Percentiles rank a stretch among this genome's conserved stretches.
phyloP scores from a whole-genome alignment of 495 filamentous ascomycete species.

The Pseudomonodictys pantanalensis region DNA sequence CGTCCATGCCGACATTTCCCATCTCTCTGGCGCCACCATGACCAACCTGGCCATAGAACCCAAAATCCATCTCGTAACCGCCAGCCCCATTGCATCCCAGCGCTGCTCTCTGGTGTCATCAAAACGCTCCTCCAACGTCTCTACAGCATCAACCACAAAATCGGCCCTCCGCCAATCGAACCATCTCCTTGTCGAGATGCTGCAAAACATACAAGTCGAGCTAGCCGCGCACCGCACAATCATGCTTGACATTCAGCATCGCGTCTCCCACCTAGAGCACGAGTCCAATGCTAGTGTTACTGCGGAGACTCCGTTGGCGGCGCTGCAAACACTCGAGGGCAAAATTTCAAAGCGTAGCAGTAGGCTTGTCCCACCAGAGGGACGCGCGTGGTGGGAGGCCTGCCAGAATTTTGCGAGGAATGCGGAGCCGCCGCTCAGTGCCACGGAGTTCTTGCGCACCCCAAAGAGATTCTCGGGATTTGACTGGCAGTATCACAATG shows the following conservation, averaged over 20 bases:
- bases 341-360: slow-evolving; percentile 13
- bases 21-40: slow-evolving; percentile 25
- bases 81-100: background rate
- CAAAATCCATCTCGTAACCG: slow-evolving; percentile 9
- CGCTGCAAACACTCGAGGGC: slow-evolving; percentile 15
- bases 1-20: slow-evolving; percentile 9
- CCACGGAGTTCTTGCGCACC: slow-evolving; percentile 19
- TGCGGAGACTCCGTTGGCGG: slow-evolving; percentile 1
- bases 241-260: slow-evolving; percentile 26
- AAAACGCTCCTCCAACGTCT: slow-evolving; percentile 5
- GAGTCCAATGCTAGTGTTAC: slow-evolving; percentile 11
- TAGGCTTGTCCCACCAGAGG: slow-evolving; percentile 17
- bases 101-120: slow-evolving; percentile 7
- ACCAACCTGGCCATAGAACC: slow-evolving; percentile 11
- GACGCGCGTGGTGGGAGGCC: slow-evolving; percentile 20
- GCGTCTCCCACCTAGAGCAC: slow-evolving; percentile 22
- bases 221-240: slow-evolving; percentile 21
- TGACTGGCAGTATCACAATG: slow-evolving; percentile 7
- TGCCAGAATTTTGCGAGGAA: slow-evolving; percentile 25
- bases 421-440: slow-evolving; percentile 16
- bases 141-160: slow-evolving; percentile 20
- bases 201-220: slow-evolving; percentile 20
- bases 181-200: slow-evolving; percentile 21
- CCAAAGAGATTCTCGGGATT: slow-evolving; percentile 17
- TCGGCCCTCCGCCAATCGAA: slow-evolving; percentile 20